Evolutionary conservation across 2,329 filamentous ascomycete species (phyloP).

Genomic region (Atkinsonella hypoxylon): DNA sequence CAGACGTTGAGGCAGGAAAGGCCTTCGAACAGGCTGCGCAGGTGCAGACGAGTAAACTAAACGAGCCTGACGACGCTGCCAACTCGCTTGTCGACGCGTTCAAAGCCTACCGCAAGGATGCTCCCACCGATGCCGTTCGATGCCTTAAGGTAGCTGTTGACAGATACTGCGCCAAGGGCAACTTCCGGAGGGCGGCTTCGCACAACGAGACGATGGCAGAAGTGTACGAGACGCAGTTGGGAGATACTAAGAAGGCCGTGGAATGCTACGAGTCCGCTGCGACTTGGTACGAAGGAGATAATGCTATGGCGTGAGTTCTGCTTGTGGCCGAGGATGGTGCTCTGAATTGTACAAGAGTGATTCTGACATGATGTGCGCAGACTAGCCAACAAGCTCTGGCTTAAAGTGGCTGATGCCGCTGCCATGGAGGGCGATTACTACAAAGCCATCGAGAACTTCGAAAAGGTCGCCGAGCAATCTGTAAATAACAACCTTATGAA

Average conservation of each 20-base stretch:
- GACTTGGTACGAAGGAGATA: constrained; percentile 80
- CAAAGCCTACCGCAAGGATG: constrained; percentile 83
- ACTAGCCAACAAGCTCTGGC: constrained; percentile 83
- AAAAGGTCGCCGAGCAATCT: constrained; percentile 66
- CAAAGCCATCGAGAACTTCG: constrained; percentile 70
- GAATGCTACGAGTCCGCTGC: constrained; percentile 78
- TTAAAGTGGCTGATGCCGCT: constrained; percentile 82
- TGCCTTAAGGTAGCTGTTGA: constrained; percentile 70
- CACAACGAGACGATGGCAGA: constrained; percentile 85
- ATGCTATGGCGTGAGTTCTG: constrained; percentile 61
- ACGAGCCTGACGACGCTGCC: constrained; percentile 85
- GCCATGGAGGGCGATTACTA: constrained; percentile 76
- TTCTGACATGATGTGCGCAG: constrained; percentile 26
- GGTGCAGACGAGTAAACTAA: constrained; percentile 69
- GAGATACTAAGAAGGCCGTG: constrained; percentile 65
- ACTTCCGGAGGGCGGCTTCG: constrained; percentile 80
- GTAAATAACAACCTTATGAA: constrained; percentile 88
- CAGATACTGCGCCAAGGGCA: constrained; percentile 80
- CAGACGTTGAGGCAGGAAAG: constrained; percentile 74
- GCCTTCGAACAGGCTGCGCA: constrained; percentile 79
- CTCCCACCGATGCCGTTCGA: constrained; percentile 70
- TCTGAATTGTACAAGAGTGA: background rate
- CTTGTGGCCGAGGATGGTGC: background rate
- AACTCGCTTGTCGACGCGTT: constrained; percentile 83
- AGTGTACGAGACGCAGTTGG: constrained; percentile 70